Percentiles rank a stretch among this genome's conserved stretches.
phyloP scores from a whole-genome alignment of 1,284 basidiomycete species.

The Somion occarium region DNA sequence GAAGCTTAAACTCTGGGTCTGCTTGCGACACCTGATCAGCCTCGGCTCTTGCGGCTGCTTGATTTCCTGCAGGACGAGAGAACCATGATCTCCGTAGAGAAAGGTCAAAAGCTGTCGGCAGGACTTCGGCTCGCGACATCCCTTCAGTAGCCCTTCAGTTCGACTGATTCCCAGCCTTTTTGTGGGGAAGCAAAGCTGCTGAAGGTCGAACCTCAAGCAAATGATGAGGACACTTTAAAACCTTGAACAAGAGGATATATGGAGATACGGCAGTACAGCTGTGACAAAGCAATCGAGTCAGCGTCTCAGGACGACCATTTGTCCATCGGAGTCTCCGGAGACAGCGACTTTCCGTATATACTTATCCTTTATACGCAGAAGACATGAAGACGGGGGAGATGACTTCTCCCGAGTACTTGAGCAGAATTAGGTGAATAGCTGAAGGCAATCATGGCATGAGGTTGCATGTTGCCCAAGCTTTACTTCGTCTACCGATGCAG shows the following conservation, averaged over 20 bases:
- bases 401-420: too few species aligned
- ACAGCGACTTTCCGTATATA: too few species aligned
- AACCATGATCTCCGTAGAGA: conserved; percentile 8
- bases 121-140: conserved; percentile 11
- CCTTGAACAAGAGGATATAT: neutral
- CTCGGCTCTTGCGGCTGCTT: neutral
- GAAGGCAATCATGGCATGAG: too few species aligned
- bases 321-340: too few species aligned
- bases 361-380: neutral
- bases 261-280: neutral
- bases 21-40: neutral
- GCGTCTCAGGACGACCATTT: neutral
- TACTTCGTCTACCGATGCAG: too few species aligned
- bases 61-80: conserved; percentile 1
- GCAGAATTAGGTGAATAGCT: too few species aligned
- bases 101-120: conserved; percentile 12
- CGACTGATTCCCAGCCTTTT: too few species aligned
- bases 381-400: neutral
- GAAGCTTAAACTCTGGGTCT: conserved; percentile 45
- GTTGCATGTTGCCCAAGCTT: too few species aligned
- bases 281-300: neutral
- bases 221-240: too few species aligned
- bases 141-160: too few species aligned
- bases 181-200: too few species aligned
- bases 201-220: too few species aligned